These are phyloP conservation scores for Leishmania mexicana DNA, from an alignment of 208 protist species.

Conservation along the genomic window DNA sequence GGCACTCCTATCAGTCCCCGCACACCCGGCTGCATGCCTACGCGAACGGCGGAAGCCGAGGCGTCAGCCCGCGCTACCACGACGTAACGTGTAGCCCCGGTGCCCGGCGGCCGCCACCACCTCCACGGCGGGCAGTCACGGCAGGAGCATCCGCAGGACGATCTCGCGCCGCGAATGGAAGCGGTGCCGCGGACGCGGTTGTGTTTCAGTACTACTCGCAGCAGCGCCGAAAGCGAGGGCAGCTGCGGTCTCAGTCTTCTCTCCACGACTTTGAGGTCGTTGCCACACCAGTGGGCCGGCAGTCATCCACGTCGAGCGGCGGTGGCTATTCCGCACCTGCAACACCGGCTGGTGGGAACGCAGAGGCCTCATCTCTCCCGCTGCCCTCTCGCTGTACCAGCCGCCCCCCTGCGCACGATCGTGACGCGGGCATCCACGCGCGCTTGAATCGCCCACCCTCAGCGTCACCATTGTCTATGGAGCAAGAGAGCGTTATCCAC, in stretches of 20 bases:
- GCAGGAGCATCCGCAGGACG: not conserved
- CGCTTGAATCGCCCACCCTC: not conserved
- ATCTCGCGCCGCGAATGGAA: not conserved
- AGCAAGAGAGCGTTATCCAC: not conserved
- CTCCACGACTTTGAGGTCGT: not conserved
- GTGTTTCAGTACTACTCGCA: conserved; percentile 33
- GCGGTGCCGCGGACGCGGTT: conserved; percentile 23
- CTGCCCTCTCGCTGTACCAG: not conserved
- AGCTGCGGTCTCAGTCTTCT: conserved; percentile 1
- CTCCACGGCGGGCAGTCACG: not conserved
- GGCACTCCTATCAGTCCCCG: not conserved
- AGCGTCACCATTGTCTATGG: not conserved
- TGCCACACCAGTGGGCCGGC: not conserved
- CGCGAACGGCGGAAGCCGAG: not conserved
- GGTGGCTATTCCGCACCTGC: not conserved
- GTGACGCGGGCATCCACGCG: not conserved
- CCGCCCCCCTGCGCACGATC: not conserved
- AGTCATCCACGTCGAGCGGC: not conserved
- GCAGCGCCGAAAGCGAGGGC: conserved; percentile 8
- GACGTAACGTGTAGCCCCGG: not conserved
- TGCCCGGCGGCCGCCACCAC: not conserved
- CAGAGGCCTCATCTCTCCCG: not conserved
- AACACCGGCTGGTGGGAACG: not conserved
- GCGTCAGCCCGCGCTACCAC: not conserved
- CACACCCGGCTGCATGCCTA: not conserved